phyloP scores from a whole-genome alignment of 345 rosid genomes.

The Lumnitzera racemosa region DNA sequence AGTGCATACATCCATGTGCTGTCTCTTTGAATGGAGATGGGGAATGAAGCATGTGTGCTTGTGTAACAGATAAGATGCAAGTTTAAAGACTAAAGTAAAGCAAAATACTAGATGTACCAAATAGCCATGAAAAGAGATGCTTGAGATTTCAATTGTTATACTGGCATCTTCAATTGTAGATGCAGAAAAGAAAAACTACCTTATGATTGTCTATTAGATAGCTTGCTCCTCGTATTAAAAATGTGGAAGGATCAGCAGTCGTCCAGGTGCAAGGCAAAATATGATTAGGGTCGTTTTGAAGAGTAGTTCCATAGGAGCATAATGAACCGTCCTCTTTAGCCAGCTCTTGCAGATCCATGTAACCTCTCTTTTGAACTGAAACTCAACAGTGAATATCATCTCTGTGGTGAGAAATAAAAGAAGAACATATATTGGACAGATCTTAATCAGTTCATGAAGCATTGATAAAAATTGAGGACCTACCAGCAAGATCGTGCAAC shows the following conservation, averaged over 20 bases:
- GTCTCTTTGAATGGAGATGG: no score
- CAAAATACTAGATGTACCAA: no score
- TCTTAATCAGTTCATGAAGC: background rate
- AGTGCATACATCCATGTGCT: no score
- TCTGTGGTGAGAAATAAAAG: background rate
- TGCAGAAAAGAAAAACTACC: slow-evolving; percentile 26
- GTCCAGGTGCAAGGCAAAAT: slow-evolving; percentile 70
- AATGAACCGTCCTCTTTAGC: slow-evolving; percentile 21
- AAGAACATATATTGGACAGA: background rate
- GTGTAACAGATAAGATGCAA: no score
- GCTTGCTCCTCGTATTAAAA: slow-evolving; percentile 68
- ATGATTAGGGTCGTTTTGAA: slow-evolving; percentile 52
- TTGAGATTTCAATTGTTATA: no score
- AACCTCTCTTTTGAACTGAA: slow-evolving; percentile 77
- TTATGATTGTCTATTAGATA: slow-evolving; percentile 60
- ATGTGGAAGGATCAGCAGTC: slow-evolving; percentile 60
- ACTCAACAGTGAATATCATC: slow-evolving; percentile 1
- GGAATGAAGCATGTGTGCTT: no score
- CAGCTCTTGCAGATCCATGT: slow-evolving; percentile 53
- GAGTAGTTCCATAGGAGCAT: slow-evolving; percentile 61
- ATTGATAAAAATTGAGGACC: slow-evolving; percentile 10
- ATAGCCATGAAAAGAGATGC: no score
- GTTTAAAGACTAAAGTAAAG: no score
- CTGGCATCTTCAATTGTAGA: background rate
- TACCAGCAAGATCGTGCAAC: slow-evolving; percentile 70